These are phyloP conservation scores for Yamadazyma diddensiae DNA, from an alignment of 1,139 yeast species.

Conservation along the genomic window DNA sequence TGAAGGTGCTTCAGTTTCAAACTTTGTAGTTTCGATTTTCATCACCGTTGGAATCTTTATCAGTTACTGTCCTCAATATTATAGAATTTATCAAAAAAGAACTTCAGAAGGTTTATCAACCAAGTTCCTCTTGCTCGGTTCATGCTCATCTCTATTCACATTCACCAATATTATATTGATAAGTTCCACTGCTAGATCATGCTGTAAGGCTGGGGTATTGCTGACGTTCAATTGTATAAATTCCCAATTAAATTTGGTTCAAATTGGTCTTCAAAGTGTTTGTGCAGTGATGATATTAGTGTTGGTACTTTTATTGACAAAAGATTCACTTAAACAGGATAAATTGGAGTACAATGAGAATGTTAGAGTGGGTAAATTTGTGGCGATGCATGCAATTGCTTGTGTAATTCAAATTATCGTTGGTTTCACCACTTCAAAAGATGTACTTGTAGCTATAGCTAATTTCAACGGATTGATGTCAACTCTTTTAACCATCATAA, in stretches of 20 bases:
- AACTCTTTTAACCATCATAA: conserved; percentile 60
- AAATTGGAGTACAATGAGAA: conserved; percentile 43
- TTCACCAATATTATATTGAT: conserved; percentile 65
- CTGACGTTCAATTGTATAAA: conserved; percentile 60
- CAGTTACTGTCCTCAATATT: conserved; percentile 80
- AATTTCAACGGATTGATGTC: conserved; percentile 62
- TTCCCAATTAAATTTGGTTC: conserved; percentile 67
- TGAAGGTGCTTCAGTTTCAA: conserved; percentile 43
- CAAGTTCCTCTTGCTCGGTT: conserved; percentile 67
- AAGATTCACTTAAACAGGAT: conserved; percentile 45
- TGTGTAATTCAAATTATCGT: conserved; percentile 34
- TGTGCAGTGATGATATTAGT: conserved; percentile 63
- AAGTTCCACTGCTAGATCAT: conserved; percentile 51
- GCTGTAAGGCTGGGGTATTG: conserved; percentile 45
- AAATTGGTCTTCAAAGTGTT: conserved; percentile 64
- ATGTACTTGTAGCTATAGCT: conserved; percentile 42
- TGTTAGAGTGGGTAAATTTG: conserved; percentile 37
- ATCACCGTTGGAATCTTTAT: conserved; percentile 66
- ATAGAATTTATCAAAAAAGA: conserved; percentile 52
- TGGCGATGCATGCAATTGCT: conserved; percentile 31
- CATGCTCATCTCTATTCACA: conserved; percentile 69
- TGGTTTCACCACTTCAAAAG: conserved; percentile 23
- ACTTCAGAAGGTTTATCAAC: conserved; percentile 83
- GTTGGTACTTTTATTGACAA: conserved; percentile 49
- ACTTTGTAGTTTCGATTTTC: conserved; percentile 47